Evolutionary conservation across 306 rosid genomes (phyloP).

Genomic region (Geum urbanum): DNA sequence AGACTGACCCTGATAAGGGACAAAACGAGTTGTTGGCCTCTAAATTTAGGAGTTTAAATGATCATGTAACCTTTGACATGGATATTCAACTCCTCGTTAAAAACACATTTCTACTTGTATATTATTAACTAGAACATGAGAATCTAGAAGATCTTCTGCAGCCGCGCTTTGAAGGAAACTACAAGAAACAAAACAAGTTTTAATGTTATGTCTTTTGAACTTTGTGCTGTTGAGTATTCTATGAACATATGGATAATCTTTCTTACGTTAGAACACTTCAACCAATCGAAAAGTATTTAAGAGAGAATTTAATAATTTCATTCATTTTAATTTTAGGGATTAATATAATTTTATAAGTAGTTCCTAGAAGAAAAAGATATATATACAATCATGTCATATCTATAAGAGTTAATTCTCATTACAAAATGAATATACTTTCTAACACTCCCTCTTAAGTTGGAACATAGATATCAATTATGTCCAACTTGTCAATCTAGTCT

Average conservation of each 20-base stretch:
- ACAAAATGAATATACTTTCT: too few relatives aligned
- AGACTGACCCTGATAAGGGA: not conserved
- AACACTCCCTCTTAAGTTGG: too few relatives aligned
- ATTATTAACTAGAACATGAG: not conserved
- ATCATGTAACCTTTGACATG: not conserved
- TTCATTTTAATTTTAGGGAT: too few relatives aligned
- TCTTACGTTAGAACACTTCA: not conserved
- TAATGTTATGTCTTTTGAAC: too few relatives aligned
- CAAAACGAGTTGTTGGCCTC: slow-evolving; percentile 15
- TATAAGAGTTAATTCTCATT: too few relatives aligned
- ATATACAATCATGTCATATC: too few relatives aligned
- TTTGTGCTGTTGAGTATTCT: not conserved
- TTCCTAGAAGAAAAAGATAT: too few relatives aligned
- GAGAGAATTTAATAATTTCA: too few relatives aligned
- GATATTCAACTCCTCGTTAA: not conserved
- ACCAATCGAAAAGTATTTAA: too few relatives aligned
- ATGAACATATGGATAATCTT: not conserved
- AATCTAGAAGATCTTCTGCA: slow-evolving; percentile 10
- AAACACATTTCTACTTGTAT: not conserved
- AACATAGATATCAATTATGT: too few relatives aligned
- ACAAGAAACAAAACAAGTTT: not conserved
- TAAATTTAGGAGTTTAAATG: not conserved
- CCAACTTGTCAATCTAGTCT: too few relatives aligned
- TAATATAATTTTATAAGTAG: too few relatives aligned
- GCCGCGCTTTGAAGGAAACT: not conserved